Percentiles rank a stretch among this genome's conserved stretches.
phyloP scores from a whole-genome alignment of 2,329 filamentous ascomycete species.

The Apiospora aurea region DNA sequence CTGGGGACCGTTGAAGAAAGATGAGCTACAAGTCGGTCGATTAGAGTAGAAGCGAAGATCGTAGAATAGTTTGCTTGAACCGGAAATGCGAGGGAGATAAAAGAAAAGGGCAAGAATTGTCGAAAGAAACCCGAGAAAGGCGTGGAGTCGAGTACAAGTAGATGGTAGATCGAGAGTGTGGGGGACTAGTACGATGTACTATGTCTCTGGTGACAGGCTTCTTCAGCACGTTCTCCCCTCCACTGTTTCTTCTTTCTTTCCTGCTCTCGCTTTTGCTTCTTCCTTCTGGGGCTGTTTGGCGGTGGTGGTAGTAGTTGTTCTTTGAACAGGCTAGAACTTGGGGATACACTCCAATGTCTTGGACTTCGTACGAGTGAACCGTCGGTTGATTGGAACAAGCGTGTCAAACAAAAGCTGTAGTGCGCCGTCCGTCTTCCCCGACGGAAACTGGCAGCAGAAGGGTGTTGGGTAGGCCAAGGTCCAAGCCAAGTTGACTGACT shows the following conservation, averaged over 20 bases:
- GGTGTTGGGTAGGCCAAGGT: not conserved
- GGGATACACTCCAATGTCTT: conserved; percentile 37
- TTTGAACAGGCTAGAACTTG: conserved; percentile 31
- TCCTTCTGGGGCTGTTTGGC: conserved; percentile 5
- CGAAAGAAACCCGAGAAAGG: conserved; percentile 28
- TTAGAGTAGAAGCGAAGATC: conserved; percentile 19
- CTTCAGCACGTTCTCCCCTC: conserved; percentile 10
- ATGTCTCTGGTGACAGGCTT: conserved; percentile 18
- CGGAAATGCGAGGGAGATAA: conserved; percentile 27
- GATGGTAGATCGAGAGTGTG: conserved; percentile 25
- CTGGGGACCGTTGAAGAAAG: not conserved
- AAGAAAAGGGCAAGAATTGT: conserved; percentile 32
- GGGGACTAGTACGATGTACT: conserved; percentile 30
- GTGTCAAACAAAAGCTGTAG: conserved; percentile 35
- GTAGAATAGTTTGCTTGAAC: conserved; percentile 24
- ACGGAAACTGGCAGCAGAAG: conserved; percentile 25
- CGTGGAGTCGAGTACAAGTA: conserved; percentile 27
- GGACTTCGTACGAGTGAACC: conserved; percentile 33
- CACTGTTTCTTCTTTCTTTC: conserved; percentile 2
- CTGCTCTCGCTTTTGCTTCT: conserved; percentile 16
- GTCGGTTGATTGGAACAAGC: conserved; percentile 36
- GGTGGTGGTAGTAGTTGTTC: not conserved
- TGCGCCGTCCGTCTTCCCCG: conserved; percentile 35
- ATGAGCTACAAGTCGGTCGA: conserved; percentile 16
- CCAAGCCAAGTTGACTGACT: not conserved